Evolutionary conservation across 208 protist species (phyloP).

Genomic region (Trypanosoma brucei): DNA sequence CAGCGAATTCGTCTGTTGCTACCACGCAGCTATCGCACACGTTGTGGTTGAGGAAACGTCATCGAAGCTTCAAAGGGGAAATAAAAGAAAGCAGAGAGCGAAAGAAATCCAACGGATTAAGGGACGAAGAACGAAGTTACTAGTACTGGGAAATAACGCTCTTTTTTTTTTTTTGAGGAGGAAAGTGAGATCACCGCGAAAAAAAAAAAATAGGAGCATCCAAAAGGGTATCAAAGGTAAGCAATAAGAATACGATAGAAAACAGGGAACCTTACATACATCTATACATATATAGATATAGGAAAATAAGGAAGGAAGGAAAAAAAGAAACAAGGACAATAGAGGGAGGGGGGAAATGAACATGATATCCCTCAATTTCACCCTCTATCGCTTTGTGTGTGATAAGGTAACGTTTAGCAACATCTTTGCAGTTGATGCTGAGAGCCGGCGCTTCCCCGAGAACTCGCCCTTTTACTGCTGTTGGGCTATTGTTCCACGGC

Average conservation of each 20-base stretch:
- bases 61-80: too few relatives aligned
- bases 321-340: background rate
- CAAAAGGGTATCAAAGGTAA: too few relatives aligned
- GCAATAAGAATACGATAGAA: background rate
- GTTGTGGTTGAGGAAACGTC: too few relatives aligned
- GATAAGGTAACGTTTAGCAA: slow-evolving; percentile 60
- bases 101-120: too few relatives aligned
- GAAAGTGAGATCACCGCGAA: too few relatives aligned
- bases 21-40: too few relatives aligned
- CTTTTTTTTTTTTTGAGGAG: too few relatives aligned
- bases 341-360: background rate
- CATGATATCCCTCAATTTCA: slow-evolving; percentile 63
- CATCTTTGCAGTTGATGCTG: slow-evolving; percentile 47
- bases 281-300: background rate
- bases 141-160: too few relatives aligned
- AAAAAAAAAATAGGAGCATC: too few relatives aligned
- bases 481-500: slow-evolving; percentile 53
- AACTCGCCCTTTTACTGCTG: slow-evolving; percentile 52
- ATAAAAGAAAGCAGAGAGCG: too few relatives aligned
- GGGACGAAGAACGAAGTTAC: too few relatives aligned
- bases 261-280: background rate
- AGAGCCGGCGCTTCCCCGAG: slow-evolving; percentile 57
- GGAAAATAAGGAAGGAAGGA: background rate
- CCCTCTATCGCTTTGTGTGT: slow-evolving; percentile 77
- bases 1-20: too few relatives aligned